A percentile compares a stretch with the other conserved stretches of the same genome.
Conservation (phyloP, 1,284 basidiomycete genomes). For the Kalmanozyma brasiliensis region DNA sequence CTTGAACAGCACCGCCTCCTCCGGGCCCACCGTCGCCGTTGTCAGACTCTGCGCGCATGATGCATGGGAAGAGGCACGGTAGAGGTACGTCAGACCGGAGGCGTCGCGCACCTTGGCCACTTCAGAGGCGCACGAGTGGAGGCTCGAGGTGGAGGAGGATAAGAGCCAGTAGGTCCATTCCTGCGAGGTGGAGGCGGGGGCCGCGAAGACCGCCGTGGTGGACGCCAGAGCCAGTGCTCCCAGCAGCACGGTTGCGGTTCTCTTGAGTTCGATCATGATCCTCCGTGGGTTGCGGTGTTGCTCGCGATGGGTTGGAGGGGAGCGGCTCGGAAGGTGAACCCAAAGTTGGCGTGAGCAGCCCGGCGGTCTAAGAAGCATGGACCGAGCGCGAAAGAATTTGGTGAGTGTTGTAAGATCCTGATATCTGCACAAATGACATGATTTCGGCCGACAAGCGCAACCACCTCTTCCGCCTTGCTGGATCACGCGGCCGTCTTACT, state of each 20-base stretch:
- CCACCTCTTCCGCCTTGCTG: no score
- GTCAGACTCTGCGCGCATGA: not conserved
- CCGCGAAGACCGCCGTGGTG: not conserved
- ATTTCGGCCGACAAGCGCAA: no score
- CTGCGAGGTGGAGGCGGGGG: not conserved
- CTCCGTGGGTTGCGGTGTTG: no score
- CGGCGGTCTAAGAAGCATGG: no score
- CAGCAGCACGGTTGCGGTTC: not conserved
- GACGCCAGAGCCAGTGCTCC: conserved; percentile 6
- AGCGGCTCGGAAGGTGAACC: not conserved
- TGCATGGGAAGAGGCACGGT: not conserved
- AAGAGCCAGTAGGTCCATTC: conserved; percentile 23
- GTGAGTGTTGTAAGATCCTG: no score
- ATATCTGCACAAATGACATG: no score
- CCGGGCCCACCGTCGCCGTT: not conserved
- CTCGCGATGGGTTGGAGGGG: not conserved
- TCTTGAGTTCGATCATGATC: conserved; percentile 4
- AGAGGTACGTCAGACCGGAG: not conserved
- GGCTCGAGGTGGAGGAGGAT: not conserved
- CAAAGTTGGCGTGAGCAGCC: no score
- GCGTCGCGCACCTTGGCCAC: conserved; percentile 5
- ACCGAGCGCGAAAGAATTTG: no score
- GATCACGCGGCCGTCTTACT: no score
- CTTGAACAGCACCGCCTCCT: conserved; percentile 30
- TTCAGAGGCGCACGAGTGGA: conserved; percentile 5